phyloP scores from a whole-genome alignment of 2,329 filamentous ascomycete genomes.

The Penicillium sp. region DNA sequence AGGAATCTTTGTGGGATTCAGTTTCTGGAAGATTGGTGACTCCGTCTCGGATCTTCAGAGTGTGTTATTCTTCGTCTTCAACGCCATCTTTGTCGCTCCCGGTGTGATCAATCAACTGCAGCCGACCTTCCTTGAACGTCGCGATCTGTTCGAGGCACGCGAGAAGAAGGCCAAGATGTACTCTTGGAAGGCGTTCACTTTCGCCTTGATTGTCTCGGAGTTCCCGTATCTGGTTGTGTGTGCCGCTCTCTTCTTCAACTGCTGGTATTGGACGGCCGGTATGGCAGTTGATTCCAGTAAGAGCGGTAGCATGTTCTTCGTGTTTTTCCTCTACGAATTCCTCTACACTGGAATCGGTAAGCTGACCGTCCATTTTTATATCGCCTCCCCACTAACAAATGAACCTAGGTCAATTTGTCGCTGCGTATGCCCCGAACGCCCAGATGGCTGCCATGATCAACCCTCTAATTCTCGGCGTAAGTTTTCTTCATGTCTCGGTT shows the following conservation, averaged over 20 bases:
- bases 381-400: background rate
- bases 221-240: slow-evolving; percentile 66
- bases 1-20: slow-evolving; percentile 51
- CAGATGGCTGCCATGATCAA: slow-evolving; percentile 72
- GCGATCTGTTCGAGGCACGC: slow-evolving; percentile 64
- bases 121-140: slow-evolving; percentile 67
- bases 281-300: slow-evolving; percentile 36
- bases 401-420: slow-evolving; percentile 64
- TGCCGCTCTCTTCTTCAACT: slow-evolving; percentile 64
- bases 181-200: slow-evolving; percentile 70
- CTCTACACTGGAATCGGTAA: slow-evolving; percentile 66
- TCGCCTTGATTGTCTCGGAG: slow-evolving; percentile 67
- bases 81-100: slow-evolving; percentile 58
- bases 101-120: slow-evolving; percentile 53
- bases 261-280: slow-evolving; percentile 73
- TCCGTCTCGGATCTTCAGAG: slow-evolving; percentile 67
- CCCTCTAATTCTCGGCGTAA: slow-evolving; percentile 63
- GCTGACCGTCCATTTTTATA: background rate
- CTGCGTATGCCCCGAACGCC: slow-evolving; percentile 67
- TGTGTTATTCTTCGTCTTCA: slow-evolving; percentile 68
- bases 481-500: background rate
- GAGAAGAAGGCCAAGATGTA: slow-evolving; percentile 73
- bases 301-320: slow-evolving; percentile 59
- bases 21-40: slow-evolving; percentile 68
- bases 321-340: slow-evolving; percentile 71